phyloP scores from a whole-genome alignment of 2,329 filamentous ascomycete genomes.

The Nothopassalora personata region DNA sequence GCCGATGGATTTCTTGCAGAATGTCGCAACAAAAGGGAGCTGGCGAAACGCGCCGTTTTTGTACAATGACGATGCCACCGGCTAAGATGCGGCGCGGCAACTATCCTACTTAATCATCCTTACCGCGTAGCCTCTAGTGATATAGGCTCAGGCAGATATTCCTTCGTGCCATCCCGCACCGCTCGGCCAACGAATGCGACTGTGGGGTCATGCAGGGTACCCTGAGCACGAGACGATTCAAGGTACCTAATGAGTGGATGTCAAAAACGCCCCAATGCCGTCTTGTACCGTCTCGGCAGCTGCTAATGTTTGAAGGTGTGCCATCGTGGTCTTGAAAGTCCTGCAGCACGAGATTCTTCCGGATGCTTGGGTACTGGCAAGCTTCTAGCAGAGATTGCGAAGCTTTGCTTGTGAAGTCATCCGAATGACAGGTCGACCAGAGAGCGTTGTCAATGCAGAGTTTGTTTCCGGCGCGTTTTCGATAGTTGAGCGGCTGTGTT shows the following conservation, averaged over 20 bases:
- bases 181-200: not conserved
- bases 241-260: not conserved
- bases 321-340: not conserved
- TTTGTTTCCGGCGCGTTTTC: not conserved
- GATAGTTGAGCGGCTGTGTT: too few species aligned
- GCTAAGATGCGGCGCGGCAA: not conserved
- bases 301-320: not conserved
- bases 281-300: not conserved
- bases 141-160: not conserved
- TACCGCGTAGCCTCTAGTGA: not conserved
- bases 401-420: not conserved
- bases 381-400: not conserved
- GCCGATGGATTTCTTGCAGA: not conserved
- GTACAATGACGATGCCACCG: not conserved
- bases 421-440: not conserved
- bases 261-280: not conserved
- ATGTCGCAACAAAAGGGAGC: not conserved
- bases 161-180: not conserved
- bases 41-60: not conserved
- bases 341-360: not conserved
- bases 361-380: not conserved
- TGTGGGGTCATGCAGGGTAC: not conserved
- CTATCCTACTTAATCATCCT: not conserved
- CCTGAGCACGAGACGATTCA: not conserved
- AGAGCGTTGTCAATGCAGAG: too few species aligned